Evolutionary conservation across 768 basidiomycete species (phyloP).

Genomic region (Tephrocybe sp.): DNA sequence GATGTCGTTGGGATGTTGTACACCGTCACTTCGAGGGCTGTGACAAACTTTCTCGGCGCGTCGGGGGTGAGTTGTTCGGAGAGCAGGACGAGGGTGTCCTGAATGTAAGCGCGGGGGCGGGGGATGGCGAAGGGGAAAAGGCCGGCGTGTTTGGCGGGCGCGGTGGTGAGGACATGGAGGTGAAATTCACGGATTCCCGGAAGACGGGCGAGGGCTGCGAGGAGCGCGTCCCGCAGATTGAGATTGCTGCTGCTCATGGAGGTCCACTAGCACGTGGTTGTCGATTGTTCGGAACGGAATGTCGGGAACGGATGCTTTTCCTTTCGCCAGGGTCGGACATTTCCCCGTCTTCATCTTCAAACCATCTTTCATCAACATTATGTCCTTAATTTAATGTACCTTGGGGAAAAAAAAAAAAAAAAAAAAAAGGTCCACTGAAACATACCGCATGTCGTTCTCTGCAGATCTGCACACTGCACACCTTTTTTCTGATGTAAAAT

Average conservation of each 20-base stretch:
- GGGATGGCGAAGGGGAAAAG: constrained; percentile 76
- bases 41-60: constrained; percentile 59
- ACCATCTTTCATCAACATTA: too few relatives aligned
- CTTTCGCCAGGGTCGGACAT: too few relatives aligned
- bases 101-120: constrained; percentile 62
- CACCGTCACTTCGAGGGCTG: constrained; percentile 75
- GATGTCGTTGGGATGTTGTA: constrained; percentile 72
- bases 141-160: constrained; percentile 60
- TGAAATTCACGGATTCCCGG: constrained; percentile 74
- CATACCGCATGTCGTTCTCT: too few relatives aligned
- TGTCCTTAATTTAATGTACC: too few relatives aligned
- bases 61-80: constrained; percentile 55
- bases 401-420: too few relatives aligned
- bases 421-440: too few relatives aligned
- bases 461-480: too few relatives aligned
- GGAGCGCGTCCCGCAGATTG: constrained; percentile 59
- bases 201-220: constrained; percentile 50
- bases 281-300: background rate
- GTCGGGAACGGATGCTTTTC: background rate
- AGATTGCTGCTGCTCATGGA: constrained; percentile 10
- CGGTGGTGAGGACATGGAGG: constrained; percentile 69
- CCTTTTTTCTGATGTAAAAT: too few relatives aligned
- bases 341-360: too few relatives aligned
- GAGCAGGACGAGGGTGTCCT: constrained; percentile 76
- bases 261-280: background rate